Evolutionary conservation across 2,329 filamentous ascomycete species (phyloP).

Genomic region (Akanthomyces muscarius): DNA sequence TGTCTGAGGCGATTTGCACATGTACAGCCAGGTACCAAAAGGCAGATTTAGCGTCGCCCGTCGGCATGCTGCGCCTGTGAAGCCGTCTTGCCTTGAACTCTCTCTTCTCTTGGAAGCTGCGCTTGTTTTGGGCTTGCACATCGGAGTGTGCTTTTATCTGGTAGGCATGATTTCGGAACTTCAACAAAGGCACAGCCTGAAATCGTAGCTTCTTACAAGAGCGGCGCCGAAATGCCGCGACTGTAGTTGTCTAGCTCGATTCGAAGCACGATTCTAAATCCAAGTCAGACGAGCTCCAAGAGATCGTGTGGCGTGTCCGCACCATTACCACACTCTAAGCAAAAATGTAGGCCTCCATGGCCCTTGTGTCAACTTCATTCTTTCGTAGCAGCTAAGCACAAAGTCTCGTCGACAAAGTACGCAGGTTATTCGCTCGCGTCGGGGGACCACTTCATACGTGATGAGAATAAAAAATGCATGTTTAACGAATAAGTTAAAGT

Average conservation of each 20-base stretch:
- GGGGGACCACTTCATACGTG: too few relatives aligned
- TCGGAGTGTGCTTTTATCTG: neutral
- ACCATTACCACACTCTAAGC: conserved; percentile 39
- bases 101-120: too few relatives aligned
- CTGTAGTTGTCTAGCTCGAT: neutral
- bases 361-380: too few relatives aligned
- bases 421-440: too few relatives aligned
- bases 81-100: too few relatives aligned
- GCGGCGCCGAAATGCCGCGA: neutral
- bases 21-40: neutral
- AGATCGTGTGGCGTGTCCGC: conserved; percentile 37
- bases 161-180: neutral
- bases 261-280: conserved; percentile 20
- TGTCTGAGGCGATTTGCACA: neutral
- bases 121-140: too few relatives aligned
- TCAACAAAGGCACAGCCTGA: neutral
- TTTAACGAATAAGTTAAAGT: too few relatives aligned
- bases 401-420: too few relatives aligned
- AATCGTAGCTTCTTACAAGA: neutral
- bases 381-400: too few relatives aligned
- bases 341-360: conserved; percentile 27
- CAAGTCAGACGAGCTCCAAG: conserved; percentile 28
- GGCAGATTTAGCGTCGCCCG: too few relatives aligned
- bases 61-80: too few relatives aligned
- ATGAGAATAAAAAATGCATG: too few relatives aligned